phyloP scores from a whole-genome alignment of 2,329 filamentous ascomycete species.

The Sarocladiaceae sp. region DNA sequence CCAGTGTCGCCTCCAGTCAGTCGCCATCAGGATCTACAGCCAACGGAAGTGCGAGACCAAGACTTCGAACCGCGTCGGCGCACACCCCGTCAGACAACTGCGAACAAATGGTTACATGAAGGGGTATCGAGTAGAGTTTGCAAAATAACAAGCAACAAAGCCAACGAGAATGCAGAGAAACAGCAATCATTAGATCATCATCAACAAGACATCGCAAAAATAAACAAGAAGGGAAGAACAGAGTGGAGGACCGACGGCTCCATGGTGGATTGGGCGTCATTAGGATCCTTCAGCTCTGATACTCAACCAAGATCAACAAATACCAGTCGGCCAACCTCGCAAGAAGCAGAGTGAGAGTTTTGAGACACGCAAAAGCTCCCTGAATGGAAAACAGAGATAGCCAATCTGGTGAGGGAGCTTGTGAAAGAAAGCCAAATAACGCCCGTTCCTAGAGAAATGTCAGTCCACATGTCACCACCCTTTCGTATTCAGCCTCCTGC shows the following conservation, averaged over 20 bases:
- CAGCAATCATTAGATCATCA: constrained; percentile 3
- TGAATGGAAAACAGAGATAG: constrained; percentile 7
- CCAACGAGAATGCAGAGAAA: constrained; percentile 4
- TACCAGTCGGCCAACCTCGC: constrained; percentile 8
- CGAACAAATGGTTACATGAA: constrained; percentile 9
- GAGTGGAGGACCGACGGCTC: constrained; percentile 4
- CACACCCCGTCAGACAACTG: constrained; percentile 1
- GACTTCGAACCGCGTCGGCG: not conserved
- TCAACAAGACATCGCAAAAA: not conserved
- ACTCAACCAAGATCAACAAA: constrained; percentile 5
- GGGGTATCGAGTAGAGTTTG: constrained; percentile 11
- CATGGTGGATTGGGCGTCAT: not conserved
- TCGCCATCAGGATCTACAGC: constrained; percentile 4
- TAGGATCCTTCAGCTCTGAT: constrained; percentile 6
- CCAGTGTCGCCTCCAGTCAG: not conserved
- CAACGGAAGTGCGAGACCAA: not conserved
- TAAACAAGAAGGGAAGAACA: constrained; percentile 1
- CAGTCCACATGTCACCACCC: constrained; percentile 9
- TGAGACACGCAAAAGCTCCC: constrained; percentile 8
- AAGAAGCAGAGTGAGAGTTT: constrained; percentile 8
- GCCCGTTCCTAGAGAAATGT: not conserved
- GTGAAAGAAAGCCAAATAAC: constrained; percentile 3
- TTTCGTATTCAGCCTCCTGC: not conserved
- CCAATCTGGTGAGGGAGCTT: constrained; percentile 9
- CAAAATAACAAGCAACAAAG: not conserved